A percentile compares a stretch with the other conserved stretches of the same genome.
Conservation (phyloP, 2,329 filamentous ascomycete genomes). For the Fusarium pseudocircinatum region DNA sequence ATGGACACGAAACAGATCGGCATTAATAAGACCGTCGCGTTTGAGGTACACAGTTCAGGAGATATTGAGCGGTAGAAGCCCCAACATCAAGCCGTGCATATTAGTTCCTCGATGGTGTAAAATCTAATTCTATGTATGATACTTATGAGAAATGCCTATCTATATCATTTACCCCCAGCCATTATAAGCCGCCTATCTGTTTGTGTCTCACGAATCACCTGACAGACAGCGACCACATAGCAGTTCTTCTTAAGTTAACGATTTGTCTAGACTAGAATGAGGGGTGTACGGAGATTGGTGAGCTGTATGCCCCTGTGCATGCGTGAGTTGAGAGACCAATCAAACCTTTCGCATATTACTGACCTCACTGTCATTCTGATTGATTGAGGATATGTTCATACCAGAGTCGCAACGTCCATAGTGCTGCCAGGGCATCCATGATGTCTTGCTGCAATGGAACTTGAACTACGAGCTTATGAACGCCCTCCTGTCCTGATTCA, state of each 20-base stretch:
- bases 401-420: conserved; percentile 30
- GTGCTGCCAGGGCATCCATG: conserved; percentile 12
- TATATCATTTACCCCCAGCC: neutral
- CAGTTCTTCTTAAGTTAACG: no score
- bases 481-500: neutral
- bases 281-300: neutral
- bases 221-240: neutral
- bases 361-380: neutral
- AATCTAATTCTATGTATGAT: neutral
- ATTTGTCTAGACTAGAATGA: neutral
- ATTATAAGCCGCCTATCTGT: accelerated
- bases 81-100: neutral
- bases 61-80: conserved; percentile 3
- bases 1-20: conserved; percentile 35
- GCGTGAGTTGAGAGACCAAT: neutral
- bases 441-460: neutral
- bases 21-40: conserved; percentile 39
- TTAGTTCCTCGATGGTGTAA: neutral
- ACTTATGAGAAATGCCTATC: neutral
- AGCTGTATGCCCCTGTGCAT: neutral
- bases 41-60: conserved; percentile 28
- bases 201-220: neutral
- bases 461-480: neutral
- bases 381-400: neutral
- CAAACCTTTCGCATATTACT: neutral